Base-by-base conservation (phyloP, 2,329 filamentous ascomycete species). In the Cladosporium cucumerinum region DNA sequence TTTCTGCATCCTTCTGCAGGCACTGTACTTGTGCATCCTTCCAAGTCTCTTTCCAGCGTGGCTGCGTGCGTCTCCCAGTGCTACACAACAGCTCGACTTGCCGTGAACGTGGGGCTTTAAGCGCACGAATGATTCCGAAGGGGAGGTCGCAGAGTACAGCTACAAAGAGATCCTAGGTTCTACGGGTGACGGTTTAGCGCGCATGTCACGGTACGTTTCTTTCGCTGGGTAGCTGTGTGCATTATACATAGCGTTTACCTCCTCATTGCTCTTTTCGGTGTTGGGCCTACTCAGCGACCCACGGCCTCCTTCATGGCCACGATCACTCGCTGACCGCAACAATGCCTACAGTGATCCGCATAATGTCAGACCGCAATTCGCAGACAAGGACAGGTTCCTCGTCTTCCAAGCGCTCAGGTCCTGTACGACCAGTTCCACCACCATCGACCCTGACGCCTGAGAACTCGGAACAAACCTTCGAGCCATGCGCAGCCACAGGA, bases 401-500 rank as follows among this genome's bases (percentile, higher is more conserved):
- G n/a, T 54, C 71, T 21, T 74, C 74, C 11, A 73, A 70, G 34
- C 70, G 65, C 28, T 69, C 74, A 73, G 71, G 65, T 72, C 76
- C 52, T 71, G 72, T 63, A 74, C 75, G 68, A 61, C 68, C 68
- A n/a, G n/a, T n/a, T n/a, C n/a, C n/a, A n/a, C n/a, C n/a, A n/a
- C n/a, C n/a, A n/a, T n/a, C n/a, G n/a, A n/a, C n/a, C n/a, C n/a
- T 80, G 57, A 82, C 81, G 6, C 80, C 81, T 5, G 78, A 80
- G 46, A 80, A 78, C 71, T 73, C 75, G 67, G 80, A 84, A 60
- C 77, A 79, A 67, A 79, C 87, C 67, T 92, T 97, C 71, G 90
- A 95, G 71, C 91, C 95, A 65, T 96, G 91, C 77, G 92, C 93
- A 21, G 93, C 95, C 32, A 98, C 95, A 5, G 92, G 91, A 1